Percentiles rank a stretch among this genome's conserved stretches.
Conservation (phyloP, 441 rosid genomes). For the Eugenia klotzschiana region DNA sequence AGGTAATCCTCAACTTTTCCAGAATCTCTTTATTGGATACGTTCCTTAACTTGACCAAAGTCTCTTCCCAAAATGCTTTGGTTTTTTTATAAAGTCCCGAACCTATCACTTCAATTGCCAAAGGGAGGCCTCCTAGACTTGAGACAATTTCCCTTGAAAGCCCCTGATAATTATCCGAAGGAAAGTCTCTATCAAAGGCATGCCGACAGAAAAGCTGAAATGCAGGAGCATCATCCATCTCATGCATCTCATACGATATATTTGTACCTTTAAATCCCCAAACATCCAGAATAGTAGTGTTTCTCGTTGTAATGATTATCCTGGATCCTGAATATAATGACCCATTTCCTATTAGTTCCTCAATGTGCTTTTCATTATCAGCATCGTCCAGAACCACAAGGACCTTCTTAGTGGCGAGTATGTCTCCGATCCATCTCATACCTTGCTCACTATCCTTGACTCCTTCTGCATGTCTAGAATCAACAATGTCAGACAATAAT, state of each 20-base stretch:
- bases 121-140: background rate
- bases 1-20: background rate
- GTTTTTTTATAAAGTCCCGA: background rate
- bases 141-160: background rate
- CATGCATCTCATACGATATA: background rate
- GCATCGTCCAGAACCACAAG: background rate
- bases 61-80: background rate
- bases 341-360: background rate
- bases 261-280: background rate
- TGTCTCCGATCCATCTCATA: background rate
- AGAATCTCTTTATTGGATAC: no score
- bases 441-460: background rate
- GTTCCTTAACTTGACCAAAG: background rate
- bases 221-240: background rate
- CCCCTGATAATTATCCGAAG: background rate
- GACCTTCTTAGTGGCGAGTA: background rate
- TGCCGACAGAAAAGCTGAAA: background rate
- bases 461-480: no score
- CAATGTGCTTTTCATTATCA: background rate
- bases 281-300: no score
- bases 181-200: background rate
- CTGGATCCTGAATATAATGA: background rate
- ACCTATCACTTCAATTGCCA: background rate
- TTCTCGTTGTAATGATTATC: background rate
- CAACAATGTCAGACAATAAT: no score